Base-by-base conservation (phyloP, 768 basidiomycete species). In the Roridomyces roridus region DNA sequence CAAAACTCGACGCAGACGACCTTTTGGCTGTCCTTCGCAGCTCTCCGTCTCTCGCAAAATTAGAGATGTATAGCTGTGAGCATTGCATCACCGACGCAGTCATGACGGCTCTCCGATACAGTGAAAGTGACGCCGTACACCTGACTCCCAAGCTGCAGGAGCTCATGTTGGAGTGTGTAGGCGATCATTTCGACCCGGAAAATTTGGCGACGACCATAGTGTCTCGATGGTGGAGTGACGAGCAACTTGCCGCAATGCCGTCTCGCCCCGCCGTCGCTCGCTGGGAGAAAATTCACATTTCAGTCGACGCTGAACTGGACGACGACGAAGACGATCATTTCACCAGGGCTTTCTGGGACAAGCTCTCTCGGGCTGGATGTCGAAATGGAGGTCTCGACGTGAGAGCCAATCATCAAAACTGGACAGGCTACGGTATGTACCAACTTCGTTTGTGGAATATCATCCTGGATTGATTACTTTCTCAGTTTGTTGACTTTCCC, bases 191-290 rank as follows among this genome's bases (percentile, higher is more conserved):
- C 14, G 39, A 49, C 6, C 36, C 45, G 6, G 42, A 45, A 23
- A 23, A 9, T 23, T 23, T 60, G 28, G 46, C 41, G 20, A 31
- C 42, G 12, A 55, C 47, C 53, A 51, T 60, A 24, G 34, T 21
- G 17, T 55, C 59, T 4, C 52, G 59, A 15, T 60, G 52, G 59
- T 55, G 59, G 59, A 49, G 53, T 1, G 53, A 55, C 23, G 50
- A 31, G 39, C 45, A 58, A 37, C 25, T 52, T 14, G 14, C 35
- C 20, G 24, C 44, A 6, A 23, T 52, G 10, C 50, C 50, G 1
- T 31, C 39, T 1, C 50, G 50, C 8, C 57, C 49, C 29, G 23
- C 36, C 18, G 50, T 58, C 18, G 26, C 49, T 12, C 49, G 57
- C 20, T 58, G 57, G 57, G n/a, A n/a, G n/a, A n/a, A n/a, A n/a